Percentiles rank a stretch among this genome's conserved stretches.
Conservation (phyloP, 768 basidiomycete species). For the Leucocoprinus sp. region DNA sequence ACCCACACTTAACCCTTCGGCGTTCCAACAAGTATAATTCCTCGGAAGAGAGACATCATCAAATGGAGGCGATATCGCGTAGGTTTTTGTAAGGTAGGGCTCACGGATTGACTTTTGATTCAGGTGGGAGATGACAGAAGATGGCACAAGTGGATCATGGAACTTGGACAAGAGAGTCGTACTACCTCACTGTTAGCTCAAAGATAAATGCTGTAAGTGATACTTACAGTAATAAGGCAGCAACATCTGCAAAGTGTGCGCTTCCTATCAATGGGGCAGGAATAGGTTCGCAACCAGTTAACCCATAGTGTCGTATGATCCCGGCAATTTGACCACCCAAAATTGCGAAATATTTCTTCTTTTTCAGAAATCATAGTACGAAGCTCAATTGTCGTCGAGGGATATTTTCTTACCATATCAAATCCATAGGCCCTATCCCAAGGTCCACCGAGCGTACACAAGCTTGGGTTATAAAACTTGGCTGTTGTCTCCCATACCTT, state of each 20-base stretch:
- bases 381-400: neutral
- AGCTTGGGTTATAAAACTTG: conserved; percentile 20
- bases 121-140: conserved; percentile 13
- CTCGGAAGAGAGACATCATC: conserved; percentile 18
- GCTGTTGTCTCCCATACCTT: conserved; percentile 20
- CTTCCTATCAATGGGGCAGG: conserved; percentile 20
- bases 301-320: conserved; percentile 14
- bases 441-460: conserved; percentile 21
- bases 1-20: conserved; percentile 20
- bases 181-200: conserved; percentile 8
- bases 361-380: neutral
- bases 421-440: conserved; percentile 25
- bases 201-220: neutral
- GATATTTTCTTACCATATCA: conserved; percentile 15
- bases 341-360: conserved; percentile 22
- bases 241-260: conserved; percentile 21
- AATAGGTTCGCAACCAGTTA: conserved; percentile 17
- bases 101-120: conserved; percentile 1
- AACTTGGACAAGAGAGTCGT: conserved; percentile 21
- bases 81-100: conserved; percentile 16
- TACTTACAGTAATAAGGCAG: conserved; percentile 19
- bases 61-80: conserved; percentile 23
- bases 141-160: conserved; percentile 20
- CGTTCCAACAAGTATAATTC: conserved; percentile 24
- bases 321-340: conserved; percentile 21